phyloP scores from a whole-genome alignment of 352 stramenopile genomes.

The Phytopythium helicoides region DNA sequence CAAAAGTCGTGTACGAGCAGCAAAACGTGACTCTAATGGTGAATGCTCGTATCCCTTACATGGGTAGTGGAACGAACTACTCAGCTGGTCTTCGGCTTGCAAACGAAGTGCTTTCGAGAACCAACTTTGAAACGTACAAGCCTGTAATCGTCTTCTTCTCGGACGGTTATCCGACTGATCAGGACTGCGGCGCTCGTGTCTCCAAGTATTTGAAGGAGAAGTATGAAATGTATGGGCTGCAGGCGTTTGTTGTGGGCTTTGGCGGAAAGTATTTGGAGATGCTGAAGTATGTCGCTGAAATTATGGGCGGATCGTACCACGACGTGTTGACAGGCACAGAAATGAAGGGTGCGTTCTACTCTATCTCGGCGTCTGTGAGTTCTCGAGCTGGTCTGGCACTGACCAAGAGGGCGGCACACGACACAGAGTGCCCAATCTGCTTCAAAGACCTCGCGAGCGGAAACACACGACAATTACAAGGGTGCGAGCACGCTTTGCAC shows the following conservation, averaged over 20 bases:
- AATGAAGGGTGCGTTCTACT: conserved; percentile 67
- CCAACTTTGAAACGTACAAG: conserved; percentile 57
- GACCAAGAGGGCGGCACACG: too few relatives aligned
- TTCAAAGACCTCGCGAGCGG: too few relatives aligned
- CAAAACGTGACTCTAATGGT: neutral
- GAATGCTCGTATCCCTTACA: conserved; percentile 12
- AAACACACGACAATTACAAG: too few relatives aligned
- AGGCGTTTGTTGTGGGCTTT: conserved; percentile 73
- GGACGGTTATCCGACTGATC: conserved; percentile 57
- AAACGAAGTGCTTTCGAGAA: conserved; percentile 69
- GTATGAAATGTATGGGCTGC: conserved; percentile 60
- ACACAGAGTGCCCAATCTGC: too few relatives aligned
- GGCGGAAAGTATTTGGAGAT: conserved; percentile 56
- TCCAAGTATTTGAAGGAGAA: conserved; percentile 41
- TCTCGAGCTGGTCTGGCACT: conserved; percentile 56
- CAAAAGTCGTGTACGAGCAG: neutral
- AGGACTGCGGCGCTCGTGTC: conserved; percentile 37
- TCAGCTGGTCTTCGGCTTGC: conserved; percentile 45
- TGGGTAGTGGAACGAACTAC: conserved; percentile 52
- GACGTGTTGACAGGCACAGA: conserved; percentile 64
- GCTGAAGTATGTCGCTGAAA: conserved; percentile 52
- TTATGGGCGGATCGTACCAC: conserved; percentile 56
- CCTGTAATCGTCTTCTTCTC: conserved; percentile 80
- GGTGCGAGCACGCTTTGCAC: too few relatives aligned
- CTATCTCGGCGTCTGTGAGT: conserved; percentile 71